These are phyloP conservation scores for Pistacia integerrima DNA, from an alignment of 345 rosid genomes.

Conservation along the genomic window DNA sequence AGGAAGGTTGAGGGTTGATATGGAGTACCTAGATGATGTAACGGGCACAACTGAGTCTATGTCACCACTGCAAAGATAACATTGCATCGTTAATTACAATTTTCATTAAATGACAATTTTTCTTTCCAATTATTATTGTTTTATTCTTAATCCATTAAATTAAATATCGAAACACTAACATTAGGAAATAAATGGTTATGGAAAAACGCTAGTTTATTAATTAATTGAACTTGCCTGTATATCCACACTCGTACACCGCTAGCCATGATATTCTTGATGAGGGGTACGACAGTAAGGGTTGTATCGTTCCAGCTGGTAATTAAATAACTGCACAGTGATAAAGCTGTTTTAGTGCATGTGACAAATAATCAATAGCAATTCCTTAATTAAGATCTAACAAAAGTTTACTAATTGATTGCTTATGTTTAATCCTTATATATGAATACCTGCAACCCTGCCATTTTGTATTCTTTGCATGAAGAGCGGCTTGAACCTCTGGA, in stretches of 20 bases:
- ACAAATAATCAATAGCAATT: no score
- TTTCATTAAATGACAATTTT: no score
- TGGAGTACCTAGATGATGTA: constrained; percentile 24
- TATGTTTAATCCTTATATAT: background rate
- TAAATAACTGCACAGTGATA: background rate
- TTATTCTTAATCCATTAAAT: no score
- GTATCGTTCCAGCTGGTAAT: constrained; percentile 25
- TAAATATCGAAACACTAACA: no score
- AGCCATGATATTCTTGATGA: constrained; percentile 39
- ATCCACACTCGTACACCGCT: constrained; percentile 47
- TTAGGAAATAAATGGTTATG: no score
- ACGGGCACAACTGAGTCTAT: constrained; percentile 27
- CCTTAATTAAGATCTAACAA: no score
- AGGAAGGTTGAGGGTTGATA: constrained; percentile 24
- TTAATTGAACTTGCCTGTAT: constrained; percentile 28
- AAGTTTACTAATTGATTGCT: no score
- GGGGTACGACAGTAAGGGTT: constrained; percentile 37
- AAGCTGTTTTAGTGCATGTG: no score
- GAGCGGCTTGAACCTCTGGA: constrained; percentile 45
- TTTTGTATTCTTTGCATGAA: constrained; percentile 39
- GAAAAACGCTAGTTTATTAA: no score
- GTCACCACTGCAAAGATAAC: constrained; percentile 24
- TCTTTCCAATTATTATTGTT: no score
- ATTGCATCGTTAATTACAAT: no score
- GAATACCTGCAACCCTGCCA: constrained; percentile 46